phyloP scores from a whole-genome alignment of 2,329 filamentous ascomycete genomes.

The Cordyceps tenuipes region DNA sequence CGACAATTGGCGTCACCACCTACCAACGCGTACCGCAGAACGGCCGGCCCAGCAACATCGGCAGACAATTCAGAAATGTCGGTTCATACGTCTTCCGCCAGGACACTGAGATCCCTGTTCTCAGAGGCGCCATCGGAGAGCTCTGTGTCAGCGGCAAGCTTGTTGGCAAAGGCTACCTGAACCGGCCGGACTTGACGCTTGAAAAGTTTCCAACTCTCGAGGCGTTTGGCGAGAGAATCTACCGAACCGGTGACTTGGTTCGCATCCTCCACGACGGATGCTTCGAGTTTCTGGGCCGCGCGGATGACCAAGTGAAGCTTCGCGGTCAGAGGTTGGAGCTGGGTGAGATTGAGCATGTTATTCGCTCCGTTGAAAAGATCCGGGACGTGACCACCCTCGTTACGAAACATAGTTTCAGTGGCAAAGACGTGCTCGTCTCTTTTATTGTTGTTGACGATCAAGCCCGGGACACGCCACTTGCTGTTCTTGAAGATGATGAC shows the following conservation, averaged over 20 bases:
- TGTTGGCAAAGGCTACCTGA: slow-evolving; percentile 84
- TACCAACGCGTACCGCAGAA: slow-evolving; percentile 70
- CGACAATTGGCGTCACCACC: slow-evolving; percentile 88
- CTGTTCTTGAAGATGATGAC: slow-evolving; percentile 23
- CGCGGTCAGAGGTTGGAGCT: slow-evolving; percentile 84
- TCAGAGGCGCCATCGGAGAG: slow-evolving; percentile 75
- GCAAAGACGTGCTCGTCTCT: slow-evolving; percentile 75
- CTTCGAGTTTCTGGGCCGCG: slow-evolving; percentile 80
- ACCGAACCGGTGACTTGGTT: slow-evolving; percentile 84
- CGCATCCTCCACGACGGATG: slow-evolving; percentile 70
- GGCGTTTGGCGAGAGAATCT: slow-evolving; percentile 54
- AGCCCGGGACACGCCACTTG: slow-evolving; percentile 12
- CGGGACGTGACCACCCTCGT: slow-evolving; percentile 71
- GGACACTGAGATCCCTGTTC: slow-evolving; percentile 60
- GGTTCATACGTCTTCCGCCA: slow-evolving; percentile 71
- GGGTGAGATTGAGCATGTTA: slow-evolving; percentile 81
- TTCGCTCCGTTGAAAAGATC: slow-evolving; percentile 51
- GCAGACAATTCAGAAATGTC: slow-evolving; percentile 78
- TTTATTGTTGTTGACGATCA: slow-evolving; percentile 46
- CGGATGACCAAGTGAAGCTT: slow-evolving; percentile 87
- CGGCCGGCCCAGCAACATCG: slow-evolving; percentile 82
- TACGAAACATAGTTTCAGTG: slow-evolving; percentile 56
- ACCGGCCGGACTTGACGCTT: slow-evolving; percentile 65
- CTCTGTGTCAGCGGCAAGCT: slow-evolving; percentile 81
- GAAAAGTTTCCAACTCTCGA: slow-evolving; percentile 65